These are phyloP conservation scores for Mortierella hygrophila DNA, from an alignment of 192 early-diverging fungal species.

Conservation along the genomic window DNA sequence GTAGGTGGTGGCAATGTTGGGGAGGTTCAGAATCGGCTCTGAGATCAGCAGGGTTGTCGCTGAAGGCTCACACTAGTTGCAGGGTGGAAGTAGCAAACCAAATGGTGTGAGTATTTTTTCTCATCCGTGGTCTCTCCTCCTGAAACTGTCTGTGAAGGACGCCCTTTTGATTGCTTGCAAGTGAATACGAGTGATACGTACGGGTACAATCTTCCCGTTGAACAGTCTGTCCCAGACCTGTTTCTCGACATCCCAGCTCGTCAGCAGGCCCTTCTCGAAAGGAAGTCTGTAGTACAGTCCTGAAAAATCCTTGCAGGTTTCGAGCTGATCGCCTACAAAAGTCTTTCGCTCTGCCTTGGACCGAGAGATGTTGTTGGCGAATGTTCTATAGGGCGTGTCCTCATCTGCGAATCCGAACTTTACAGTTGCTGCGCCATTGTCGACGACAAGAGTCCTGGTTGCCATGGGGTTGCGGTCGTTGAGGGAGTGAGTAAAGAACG, in stretches of 20 bases:
- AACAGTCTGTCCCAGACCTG: constrained; percentile 85
- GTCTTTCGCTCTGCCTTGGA: constrained; percentile 65
- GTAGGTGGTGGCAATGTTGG: constrained; percentile 73
- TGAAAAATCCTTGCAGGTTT: constrained; percentile 73
- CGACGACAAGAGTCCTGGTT: constrained; percentile 44
- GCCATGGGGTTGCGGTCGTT: constrained; percentile 22
- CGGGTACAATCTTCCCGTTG: constrained; percentile 71
- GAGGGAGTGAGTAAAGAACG: neutral
- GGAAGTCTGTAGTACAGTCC: constrained; percentile 79
- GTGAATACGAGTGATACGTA: constrained; percentile 39
- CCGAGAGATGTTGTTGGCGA: constrained; percentile 73
- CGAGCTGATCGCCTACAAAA: constrained; percentile 79
- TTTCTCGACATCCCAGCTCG: constrained; percentile 83
- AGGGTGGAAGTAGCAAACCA: neutral
- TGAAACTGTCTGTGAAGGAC: neutral
- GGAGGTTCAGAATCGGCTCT: constrained; percentile 87
- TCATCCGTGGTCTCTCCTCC: neutral
- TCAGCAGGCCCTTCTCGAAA: constrained; percentile 86
- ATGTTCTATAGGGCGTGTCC: constrained; percentile 35
- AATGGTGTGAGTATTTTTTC: neutral
- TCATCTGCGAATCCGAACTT: constrained; percentile 48
- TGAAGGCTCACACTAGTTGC: constrained; percentile 66
- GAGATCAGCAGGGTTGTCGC: constrained; percentile 75
- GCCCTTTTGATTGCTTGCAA: neutral
- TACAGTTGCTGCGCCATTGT: constrained; percentile 53